Conservation (phyloP, 2,329 filamentous ascomycete genomes). For the Trichoderma brevicompactum region DNA sequence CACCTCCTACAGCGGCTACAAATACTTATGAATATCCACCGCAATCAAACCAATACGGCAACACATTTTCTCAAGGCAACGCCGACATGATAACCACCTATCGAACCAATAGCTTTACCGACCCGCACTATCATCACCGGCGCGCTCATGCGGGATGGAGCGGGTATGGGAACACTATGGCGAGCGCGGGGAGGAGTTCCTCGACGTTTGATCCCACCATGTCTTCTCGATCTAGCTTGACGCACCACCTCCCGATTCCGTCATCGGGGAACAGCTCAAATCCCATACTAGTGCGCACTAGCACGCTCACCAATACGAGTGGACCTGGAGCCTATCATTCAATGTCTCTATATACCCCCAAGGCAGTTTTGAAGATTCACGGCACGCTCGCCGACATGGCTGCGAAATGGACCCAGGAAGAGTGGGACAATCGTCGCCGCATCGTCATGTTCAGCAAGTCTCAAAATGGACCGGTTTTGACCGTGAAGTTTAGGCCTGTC, state of each 20-base stretch:
- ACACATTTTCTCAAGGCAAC: conserved; percentile 47
- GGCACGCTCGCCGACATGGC: conserved; percentile 87
- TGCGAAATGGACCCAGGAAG: conserved; percentile 79
- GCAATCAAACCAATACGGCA: conserved; percentile 47
- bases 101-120: conserved; percentile 56
- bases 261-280: conserved; percentile 43
- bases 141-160: conserved; percentile 47
- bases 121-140: conserved; percentile 50
- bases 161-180: conserved; percentile 49
- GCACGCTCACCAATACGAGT: conserved; percentile 51
- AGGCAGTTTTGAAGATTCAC: conserved; percentile 82
- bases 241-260: conserved; percentile 55
- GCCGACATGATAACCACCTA: conserved; percentile 62
- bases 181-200: conserved; percentile 49
- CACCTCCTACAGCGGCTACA: conserved; percentile 46
- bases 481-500: conserved; percentile 78
- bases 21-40: conserved; percentile 54
- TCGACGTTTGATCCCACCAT: conserved; percentile 49
- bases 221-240: conserved; percentile 49
- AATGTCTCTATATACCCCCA: conserved; percentile 80
- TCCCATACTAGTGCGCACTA: conserved; percentile 61
- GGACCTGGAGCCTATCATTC: conserved; percentile 66
- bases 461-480: conserved; percentile 81
- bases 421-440: conserved; percentile 76
- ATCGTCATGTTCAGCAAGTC: conserved; percentile 87